Evolutionary conservation across 441 rosid species (phyloP).

Genomic region (Codiaeum variegatum): DNA sequence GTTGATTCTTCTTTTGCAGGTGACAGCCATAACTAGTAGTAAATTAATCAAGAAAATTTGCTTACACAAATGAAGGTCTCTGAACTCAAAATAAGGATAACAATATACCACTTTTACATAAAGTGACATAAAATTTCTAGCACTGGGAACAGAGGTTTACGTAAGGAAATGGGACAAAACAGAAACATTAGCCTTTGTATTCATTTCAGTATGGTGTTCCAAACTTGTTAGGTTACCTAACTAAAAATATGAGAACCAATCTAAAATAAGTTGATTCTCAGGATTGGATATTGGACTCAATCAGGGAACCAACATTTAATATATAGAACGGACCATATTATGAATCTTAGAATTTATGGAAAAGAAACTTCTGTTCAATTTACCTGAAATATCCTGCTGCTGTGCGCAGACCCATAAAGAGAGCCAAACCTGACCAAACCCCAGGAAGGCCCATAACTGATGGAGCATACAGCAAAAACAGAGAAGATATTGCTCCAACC

Average conservation of each 20-base stretch:
- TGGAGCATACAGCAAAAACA: conserved; percentile 60
- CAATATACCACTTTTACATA: too few relatives aligned
- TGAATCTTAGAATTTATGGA: neutral
- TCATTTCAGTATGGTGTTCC: neutral
- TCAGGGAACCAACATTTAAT: neutral
- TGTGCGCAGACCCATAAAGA: conserved; percentile 78
- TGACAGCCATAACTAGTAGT: neutral
- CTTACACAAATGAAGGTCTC: neutral
- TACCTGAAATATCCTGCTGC: conserved; percentile 79
- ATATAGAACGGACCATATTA: neutral
- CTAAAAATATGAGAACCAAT: neutral
- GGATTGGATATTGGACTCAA: neutral
- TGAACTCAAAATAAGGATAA: neutral
- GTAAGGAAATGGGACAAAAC: too few relatives aligned
- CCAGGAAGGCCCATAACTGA: conserved; percentile 60
- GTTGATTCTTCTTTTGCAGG: neutral
- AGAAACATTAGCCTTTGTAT: too few relatives aligned
- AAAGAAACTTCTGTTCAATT: conserved; percentile 5
- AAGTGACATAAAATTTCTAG: neutral
- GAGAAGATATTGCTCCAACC: conserved; percentile 73
- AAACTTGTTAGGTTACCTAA: neutral
- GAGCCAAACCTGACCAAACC: conserved; percentile 84
- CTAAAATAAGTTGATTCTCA: neutral
- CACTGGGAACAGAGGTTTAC: neutral
- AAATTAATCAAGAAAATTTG: neutral